Percentiles rank a stretch among this genome's conserved stretches.
These are phyloP conservation scores for Russula ochroleuca DNA, from an alignment of 768 basidiomycete genomes.

Conservation along the genomic window DNA sequence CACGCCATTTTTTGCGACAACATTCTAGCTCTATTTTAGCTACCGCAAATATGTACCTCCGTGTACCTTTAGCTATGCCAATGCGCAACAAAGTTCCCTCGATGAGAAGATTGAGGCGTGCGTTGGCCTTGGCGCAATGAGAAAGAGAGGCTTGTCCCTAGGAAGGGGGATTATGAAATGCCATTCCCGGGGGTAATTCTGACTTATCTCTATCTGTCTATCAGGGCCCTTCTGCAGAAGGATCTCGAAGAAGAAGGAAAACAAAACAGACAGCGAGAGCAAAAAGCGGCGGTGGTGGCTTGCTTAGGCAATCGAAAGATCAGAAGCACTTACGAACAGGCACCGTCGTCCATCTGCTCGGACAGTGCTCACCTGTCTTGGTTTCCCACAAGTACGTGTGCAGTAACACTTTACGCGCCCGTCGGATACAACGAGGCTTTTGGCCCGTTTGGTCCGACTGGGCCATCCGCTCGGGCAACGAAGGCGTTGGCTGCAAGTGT, in stretches of 20 bases:
- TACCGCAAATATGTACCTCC: neutral
- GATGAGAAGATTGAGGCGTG: constrained; percentile 12
- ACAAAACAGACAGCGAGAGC: neutral
- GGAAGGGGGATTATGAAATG: neutral
- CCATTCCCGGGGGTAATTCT: neutral
- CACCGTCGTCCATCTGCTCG: constrained; percentile 5
- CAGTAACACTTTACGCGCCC: neutral
- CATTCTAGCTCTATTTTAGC: neutral
- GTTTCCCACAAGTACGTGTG: neutral
- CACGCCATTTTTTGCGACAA: neutral
- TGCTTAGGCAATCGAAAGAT: constrained; percentile 11
- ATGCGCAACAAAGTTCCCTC: constrained; percentile 2
- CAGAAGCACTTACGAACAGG: constrained; percentile 8
- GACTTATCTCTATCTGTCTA: constrained; percentile 1
- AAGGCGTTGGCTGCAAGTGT: neutral
- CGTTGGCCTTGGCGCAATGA: constrained; percentile 3
- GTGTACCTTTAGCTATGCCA: neutral
- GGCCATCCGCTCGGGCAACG: neutral
- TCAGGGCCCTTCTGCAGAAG: constrained; percentile 1
- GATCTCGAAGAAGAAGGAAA: constrained; percentile 3
- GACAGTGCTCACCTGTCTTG: neutral
- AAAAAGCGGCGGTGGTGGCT: neutral
- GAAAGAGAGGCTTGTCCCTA: neutral
- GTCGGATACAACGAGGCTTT: constrained; percentile 21
- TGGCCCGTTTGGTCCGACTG: constrained; percentile 4